Base-by-base conservation (phyloP, 192 early-diverging fungal species). In the Phycomyces blakesleeanus region DNA sequence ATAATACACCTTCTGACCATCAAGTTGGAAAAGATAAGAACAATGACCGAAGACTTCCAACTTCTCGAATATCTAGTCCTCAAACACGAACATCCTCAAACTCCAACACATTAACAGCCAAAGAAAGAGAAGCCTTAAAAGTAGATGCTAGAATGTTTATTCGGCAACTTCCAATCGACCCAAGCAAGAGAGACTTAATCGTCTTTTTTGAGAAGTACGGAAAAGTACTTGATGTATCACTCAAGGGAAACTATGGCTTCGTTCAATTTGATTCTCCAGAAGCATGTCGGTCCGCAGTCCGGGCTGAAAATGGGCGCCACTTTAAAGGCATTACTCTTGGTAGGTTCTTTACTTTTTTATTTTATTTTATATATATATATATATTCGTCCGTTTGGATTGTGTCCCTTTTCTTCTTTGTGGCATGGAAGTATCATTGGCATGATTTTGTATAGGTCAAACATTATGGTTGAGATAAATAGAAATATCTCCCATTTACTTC, bases 211-310 rank as follows among this genome's bases (percentile, higher is more conserved):
- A 57, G 51, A 61, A 62, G 44, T 72, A 66, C 56, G 70, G 70
- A 15, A 42, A 66, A 39, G 60, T 72, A 11, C 24, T 61, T 41
- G 70, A 72, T 49, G 64, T 72, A 11, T 63, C 54, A n/a, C 38
- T 56, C 9, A 72, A 72, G 42, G 39, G 12, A 37, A 59, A 37
- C 29, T 66, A 54, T 66, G 64, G 64, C 29, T 72, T 72, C 50
- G 70, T 72, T 54, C 70, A 72, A 38, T 72, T 72, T 66, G 70
- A 66, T 38, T 65, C 39, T 25, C 18, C 57, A 34, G 34, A 41
- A 26, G 44, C 63, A 47, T 72, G 70, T 61, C 57, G 51, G 20
- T 29, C 20, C 20, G 70, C 70, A 20, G 54, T 72, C 26, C 50
- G 56, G 25, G 29, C 40, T 25, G 64, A 72, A 34, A 72, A 72